Conservation (phyloP, 495 filamentous ascomycete species). For the Terfezia boudieri region DNA sequence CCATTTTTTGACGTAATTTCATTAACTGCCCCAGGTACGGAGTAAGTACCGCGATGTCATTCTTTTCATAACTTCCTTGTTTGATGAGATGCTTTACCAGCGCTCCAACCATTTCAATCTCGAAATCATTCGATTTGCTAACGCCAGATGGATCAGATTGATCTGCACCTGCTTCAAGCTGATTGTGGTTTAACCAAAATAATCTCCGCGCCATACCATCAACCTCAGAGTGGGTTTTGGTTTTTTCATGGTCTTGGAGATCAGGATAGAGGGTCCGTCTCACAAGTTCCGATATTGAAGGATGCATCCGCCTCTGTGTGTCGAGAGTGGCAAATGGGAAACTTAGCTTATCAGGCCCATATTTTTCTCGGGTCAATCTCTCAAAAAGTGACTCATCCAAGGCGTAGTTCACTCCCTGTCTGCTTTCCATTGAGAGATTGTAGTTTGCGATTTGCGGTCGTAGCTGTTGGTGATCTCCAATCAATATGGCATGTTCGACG, state of each 20-base stretch:
- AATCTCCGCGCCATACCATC: constrained; percentile 40
- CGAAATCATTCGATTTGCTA: constrained; percentile 44
- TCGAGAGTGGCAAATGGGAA: constrained; percentile 37
- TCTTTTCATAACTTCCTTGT: constrained; percentile 39
- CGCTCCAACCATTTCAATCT: constrained; percentile 41
- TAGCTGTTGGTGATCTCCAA: constrained; percentile 58
- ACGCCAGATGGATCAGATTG: constrained; percentile 25
- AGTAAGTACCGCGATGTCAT: constrained; percentile 60
- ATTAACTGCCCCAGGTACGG: constrained; percentile 55
- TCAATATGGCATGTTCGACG: constrained; percentile 49
- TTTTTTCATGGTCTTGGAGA: constrained; percentile 34
- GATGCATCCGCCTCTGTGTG: constrained; percentile 58
- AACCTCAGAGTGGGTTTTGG: constrained; percentile 34
- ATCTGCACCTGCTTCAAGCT: constrained; percentile 27
- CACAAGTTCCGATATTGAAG: constrained; percentile 38
- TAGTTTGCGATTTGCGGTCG: constrained; percentile 47
- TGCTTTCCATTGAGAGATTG: constrained; percentile 36
- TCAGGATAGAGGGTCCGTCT: constrained; percentile 41
- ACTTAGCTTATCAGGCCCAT: constrained; percentile 13
- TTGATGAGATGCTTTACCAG: constrained; percentile 50
- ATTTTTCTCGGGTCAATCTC: constrained; percentile 30
- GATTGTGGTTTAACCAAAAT: constrained; percentile 52
- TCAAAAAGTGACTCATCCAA: constrained; percentile 51
- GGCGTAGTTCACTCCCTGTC: constrained; percentile 30
- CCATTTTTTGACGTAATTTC: constrained; percentile 31